Conservation (phyloP, 495 filamentous ascomycete genomes). For the Jackrogersella multiformis region DNA sequence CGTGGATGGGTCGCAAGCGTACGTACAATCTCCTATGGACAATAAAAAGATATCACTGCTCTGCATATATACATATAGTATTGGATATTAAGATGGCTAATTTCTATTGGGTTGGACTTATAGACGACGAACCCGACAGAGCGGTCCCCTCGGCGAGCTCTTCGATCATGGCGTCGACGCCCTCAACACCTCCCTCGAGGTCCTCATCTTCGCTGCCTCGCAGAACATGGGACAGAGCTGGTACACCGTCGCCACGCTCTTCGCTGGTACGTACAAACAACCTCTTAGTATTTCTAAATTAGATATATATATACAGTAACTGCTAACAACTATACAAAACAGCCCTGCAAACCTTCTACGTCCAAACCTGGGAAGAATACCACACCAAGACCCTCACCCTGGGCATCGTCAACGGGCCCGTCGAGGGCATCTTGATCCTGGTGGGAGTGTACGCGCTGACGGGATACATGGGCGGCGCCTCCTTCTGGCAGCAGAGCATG, state of each 20-base stretch:
- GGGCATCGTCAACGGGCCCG: constrained; percentile 91
- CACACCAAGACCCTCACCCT: constrained; percentile 95
- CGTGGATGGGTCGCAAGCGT: constrained; percentile 93
- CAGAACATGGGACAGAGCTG: constrained; percentile 95
- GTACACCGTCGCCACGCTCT: constrained; percentile 84
- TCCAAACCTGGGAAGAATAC: constrained; percentile 99
- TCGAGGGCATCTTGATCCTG: constrained; percentile 91
- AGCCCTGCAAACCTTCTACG: constrained; percentile 91
- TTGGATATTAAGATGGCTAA: constrained; percentile 27
- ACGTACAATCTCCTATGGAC: constrained; percentile 50
- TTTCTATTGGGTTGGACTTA: constrained; percentile 3
- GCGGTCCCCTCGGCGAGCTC: constrained; percentile 91
- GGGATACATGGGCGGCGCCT: constrained; percentile 82
- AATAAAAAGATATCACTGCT: not conserved
- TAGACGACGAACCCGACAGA: constrained; percentile 87
- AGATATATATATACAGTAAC: not conserved
- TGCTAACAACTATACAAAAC: constrained; percentile 34
- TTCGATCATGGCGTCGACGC: constrained; percentile 99
- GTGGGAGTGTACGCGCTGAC: constrained; percentile 86
- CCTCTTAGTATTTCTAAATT: not conserved
- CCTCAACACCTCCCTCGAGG: constrained; percentile 92
- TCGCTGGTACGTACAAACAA: constrained; percentile 69
- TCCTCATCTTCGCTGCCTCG: constrained; percentile 85
- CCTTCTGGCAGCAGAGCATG: constrained; percentile 90
- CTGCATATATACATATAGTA: not conserved